Conservation (phyloP, 1,139 yeast genomes). For the Suhomyces wounanorum region DNA sequence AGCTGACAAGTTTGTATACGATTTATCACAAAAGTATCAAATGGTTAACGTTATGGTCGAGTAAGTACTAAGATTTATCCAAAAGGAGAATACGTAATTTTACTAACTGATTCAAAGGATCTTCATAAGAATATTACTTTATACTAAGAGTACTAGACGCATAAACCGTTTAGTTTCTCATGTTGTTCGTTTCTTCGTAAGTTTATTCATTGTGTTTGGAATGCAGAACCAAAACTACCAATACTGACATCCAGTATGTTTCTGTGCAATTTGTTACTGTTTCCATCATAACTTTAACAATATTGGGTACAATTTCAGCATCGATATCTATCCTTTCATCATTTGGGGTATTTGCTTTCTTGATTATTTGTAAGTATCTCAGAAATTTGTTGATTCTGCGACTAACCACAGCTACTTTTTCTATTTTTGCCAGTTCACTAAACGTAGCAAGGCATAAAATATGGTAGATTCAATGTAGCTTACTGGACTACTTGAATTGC, state of each 20-base stretch:
- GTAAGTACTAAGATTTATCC: background rate
- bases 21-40: background rate
- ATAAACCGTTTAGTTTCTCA: background rate
- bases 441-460: too few species aligned
- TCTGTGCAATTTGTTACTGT: background rate
- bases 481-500: too few species aligned
- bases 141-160: background rate
- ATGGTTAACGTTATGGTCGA: background rate
- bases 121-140: too few species aligned
- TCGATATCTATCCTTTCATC: background rate
- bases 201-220: background rate
- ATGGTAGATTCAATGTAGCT: too few species aligned
- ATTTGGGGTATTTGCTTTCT: background rate
- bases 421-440: background rate
- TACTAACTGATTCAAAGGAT: background rate
- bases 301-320: background rate
- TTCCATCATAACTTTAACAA: background rate
- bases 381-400: too few species aligned
- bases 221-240: background rate
- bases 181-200: background rate
- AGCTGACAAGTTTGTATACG: background rate
- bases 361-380: background rate
- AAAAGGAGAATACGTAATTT: background rate
- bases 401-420: background rate
- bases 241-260: background rate